Conservation (phyloP, 495 filamentous ascomycete genomes). For the Tuber calosporum region DNA sequence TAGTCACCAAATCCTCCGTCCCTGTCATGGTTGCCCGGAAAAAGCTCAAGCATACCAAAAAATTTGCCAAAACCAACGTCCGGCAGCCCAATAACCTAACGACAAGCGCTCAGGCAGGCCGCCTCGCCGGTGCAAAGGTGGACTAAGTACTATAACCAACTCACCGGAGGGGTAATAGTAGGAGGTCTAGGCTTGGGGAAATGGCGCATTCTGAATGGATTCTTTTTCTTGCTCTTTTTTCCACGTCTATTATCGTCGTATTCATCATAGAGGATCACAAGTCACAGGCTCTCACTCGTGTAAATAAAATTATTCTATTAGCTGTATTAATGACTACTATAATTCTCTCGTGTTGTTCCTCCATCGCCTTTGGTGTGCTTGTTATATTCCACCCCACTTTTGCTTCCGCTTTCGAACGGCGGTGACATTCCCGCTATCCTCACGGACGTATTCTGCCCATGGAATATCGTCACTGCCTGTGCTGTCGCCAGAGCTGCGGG, state of each 20-base stretch:
- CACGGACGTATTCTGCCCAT: background rate
- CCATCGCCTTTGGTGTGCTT: background rate
- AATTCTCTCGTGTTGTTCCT: background rate
- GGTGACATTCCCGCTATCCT: background rate
- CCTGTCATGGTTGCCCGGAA: slow-evolving; percentile 89
- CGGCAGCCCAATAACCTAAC: slow-evolving; percentile 54
- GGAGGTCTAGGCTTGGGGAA: background rate
- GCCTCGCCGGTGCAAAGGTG: slow-evolving; percentile 49
- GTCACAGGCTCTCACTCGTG: background rate
- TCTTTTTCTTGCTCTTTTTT: background rate
- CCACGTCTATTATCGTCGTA: background rate
- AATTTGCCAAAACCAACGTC: slow-evolving; percentile 52
- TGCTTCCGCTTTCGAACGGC: background rate
- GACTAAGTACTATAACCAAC: slow-evolving; percentile 42
- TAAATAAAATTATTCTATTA: background rate
- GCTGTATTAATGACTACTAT: background rate
- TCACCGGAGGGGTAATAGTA: background rate
- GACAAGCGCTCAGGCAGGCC: slow-evolving; percentile 40
- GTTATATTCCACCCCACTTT: background rate
- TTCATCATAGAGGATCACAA: background rate
- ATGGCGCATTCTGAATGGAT: background rate
- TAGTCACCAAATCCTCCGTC: slow-evolving; percentile 92
- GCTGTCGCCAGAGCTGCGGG: background rate
- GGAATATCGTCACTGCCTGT: background rate
- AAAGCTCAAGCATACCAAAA: slow-evolving; percentile 66